A percentile compares a stretch with the other conserved stretches of the same genome.
Conservation (phyloP, 208 protist genomes). For the Trypanosoma conorhini region DNA sequence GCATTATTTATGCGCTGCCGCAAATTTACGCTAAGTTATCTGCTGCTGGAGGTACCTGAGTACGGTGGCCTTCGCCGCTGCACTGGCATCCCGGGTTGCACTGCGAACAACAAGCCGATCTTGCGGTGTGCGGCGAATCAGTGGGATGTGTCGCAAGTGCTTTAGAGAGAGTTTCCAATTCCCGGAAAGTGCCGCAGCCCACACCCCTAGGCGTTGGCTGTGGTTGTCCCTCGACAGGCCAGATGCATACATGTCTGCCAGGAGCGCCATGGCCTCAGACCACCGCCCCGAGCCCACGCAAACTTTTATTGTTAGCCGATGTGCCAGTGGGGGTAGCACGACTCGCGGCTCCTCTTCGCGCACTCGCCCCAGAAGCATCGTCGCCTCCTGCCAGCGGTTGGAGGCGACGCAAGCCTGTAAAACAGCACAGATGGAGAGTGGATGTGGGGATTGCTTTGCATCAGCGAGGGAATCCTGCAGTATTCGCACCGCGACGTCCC, state of each 20-base stretch:
- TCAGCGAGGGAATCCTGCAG: slow-evolving; percentile 54
- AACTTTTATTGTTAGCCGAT: slow-evolving; percentile 67
- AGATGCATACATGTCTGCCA: slow-evolving; percentile 58
- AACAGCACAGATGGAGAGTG: slow-evolving; percentile 65
- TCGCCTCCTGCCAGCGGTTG: slow-evolving; percentile 48
- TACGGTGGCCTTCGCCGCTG: slow-evolving; percentile 53
- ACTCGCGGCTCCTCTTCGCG: slow-evolving; percentile 59
- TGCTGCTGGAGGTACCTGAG: slow-evolving; percentile 62
- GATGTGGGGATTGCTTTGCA: slow-evolving; percentile 55
- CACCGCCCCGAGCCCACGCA: slow-evolving; percentile 58
- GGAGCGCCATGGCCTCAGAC: slow-evolving; percentile 42
- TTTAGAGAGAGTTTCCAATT: slow-evolving; percentile 70
- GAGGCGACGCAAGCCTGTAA: slow-evolving; percentile 70
- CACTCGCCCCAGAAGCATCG: slow-evolving; percentile 38
- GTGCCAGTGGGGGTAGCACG: slow-evolving; percentile 72
- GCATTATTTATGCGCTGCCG: background rate
- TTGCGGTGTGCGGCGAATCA: slow-evolving; percentile 49
- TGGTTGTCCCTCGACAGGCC: slow-evolving; percentile 77
- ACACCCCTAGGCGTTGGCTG: slow-evolving; percentile 68
- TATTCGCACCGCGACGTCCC: slow-evolving; percentile 48
- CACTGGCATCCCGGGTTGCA: slow-evolving; percentile 48
- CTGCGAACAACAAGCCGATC: slow-evolving; percentile 70
- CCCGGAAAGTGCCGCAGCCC: slow-evolving; percentile 65
- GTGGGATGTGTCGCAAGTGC: slow-evolving; percentile 49
- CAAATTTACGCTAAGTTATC: background rate